Conservation (phyloP, 2,329 filamentous ascomycete genomes). For the Elsinoe australis region DNA sequence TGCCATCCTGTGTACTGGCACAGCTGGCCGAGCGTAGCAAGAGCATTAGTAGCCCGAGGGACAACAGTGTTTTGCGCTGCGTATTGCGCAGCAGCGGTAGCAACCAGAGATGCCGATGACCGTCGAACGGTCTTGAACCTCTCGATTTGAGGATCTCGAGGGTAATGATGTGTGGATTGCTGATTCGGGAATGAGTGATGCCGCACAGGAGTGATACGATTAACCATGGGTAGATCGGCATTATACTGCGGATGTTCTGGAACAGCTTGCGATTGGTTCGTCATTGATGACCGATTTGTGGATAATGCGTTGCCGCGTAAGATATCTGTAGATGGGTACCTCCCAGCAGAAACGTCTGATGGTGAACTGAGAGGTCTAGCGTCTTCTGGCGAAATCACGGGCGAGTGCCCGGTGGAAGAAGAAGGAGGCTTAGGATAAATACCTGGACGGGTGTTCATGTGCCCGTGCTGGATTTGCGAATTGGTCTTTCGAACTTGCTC, state of each 20-base stretch:
- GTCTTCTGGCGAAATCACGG: constrained; percentile 3
- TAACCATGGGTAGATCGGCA: too few species aligned
- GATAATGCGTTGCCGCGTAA: too few species aligned
- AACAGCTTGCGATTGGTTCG: too few species aligned
- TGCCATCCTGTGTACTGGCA: constrained; percentile 75
- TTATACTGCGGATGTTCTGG: too few species aligned
- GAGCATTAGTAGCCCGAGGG: constrained; percentile 50
- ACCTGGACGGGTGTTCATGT: constrained; percentile 42
- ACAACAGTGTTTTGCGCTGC: constrained; percentile 11
- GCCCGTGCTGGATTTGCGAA: constrained; percentile 32
- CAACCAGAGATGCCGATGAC: constrained; percentile 2
- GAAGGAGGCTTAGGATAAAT: constrained; percentile 55
- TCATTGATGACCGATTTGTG: too few species aligned
- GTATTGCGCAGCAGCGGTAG: neutral
- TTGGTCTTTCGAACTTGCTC: constrained; percentile 39
- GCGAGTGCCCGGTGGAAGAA: constrained; percentile 13
- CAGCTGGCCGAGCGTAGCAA: constrained; percentile 64
- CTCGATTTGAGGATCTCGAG: neutral
- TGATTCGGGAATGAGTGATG: constrained; percentile 5
- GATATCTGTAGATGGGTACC: too few species aligned
- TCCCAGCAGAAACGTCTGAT: neutral
- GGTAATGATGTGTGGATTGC: neutral
- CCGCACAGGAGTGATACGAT: neutral
- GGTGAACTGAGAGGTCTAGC: neutral
- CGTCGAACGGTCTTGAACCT: neutral